These are phyloP conservation scores for Singerocomus rubriflavus DNA, from an alignment of 1,284 basidiomycete genomes.

Conservation along the genomic window DNA sequence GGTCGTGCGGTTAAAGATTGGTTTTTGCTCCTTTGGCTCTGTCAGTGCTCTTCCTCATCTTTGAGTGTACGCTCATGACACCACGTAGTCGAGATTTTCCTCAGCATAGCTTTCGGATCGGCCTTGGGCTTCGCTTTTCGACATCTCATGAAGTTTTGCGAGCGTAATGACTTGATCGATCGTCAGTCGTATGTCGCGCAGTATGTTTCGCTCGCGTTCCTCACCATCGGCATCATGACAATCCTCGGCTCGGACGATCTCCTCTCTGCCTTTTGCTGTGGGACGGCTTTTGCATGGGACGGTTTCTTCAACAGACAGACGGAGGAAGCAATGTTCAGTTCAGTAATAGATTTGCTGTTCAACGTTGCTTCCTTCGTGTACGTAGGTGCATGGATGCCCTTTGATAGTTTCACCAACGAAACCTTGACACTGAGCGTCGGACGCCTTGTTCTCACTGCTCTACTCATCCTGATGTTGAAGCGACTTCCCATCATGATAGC, in stretches of 20 bases:
- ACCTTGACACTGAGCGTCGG: constrained; percentile 74
- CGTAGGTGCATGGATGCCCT: constrained; percentile 94
- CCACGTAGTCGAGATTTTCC: constrained; percentile 70
- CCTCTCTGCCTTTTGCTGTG: constrained; percentile 92
- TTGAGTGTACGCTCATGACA: constrained; percentile 4
- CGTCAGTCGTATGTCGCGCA: constrained; percentile 87
- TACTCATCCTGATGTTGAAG: constrained; percentile 75
- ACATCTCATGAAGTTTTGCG: constrained; percentile 94
- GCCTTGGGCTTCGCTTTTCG: constrained; percentile 82
- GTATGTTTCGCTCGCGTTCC: constrained; percentile 73
- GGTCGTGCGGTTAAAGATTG: constrained; percentile 73
- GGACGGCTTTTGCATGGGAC: constrained; percentile 98
- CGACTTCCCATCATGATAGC: constrained; percentile 82
- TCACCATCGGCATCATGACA: constrained; percentile 82
- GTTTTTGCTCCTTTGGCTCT: constrained; percentile 84
- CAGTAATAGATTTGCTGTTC: constrained; percentile 92
- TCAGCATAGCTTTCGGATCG: constrained; percentile 81
- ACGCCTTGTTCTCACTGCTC: constrained; percentile 79
- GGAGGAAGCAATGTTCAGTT: constrained; percentile 92
- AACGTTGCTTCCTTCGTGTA: constrained; percentile 90
- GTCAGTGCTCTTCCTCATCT: constrained; percentile 42
- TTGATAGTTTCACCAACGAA: constrained; percentile 66
- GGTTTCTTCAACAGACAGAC: constrained; percentile 98
- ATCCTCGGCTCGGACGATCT: constrained; percentile 93
- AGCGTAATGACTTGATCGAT: constrained; percentile 88